Percentiles rank a stretch among this genome's conserved stretches.
Conservation (phyloP, 108 stramenopile genomes). For the Cyclotella atomus region DNA sequence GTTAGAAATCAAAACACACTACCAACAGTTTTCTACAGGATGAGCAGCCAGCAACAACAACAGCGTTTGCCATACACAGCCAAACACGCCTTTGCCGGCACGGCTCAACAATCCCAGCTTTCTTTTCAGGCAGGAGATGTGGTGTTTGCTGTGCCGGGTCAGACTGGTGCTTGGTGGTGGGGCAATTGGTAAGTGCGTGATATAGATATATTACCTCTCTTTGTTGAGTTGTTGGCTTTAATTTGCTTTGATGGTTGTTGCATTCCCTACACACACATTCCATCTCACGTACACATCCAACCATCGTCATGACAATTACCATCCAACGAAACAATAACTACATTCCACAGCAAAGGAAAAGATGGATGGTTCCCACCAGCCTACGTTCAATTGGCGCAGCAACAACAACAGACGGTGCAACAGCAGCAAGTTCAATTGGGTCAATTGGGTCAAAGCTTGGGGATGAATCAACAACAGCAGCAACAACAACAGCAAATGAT, state of each 20-base stretch:
- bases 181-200: constrained; percentile 41
- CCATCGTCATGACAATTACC: no score
- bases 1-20: no score
- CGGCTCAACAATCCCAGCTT: constrained; percentile 74
- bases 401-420: constrained; percentile 12
- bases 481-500: constrained; percentile 23
- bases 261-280: no score
- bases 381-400: constrained; percentile 61
- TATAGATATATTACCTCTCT: no score
- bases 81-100: constrained; percentile 84
- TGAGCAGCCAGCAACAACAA: background rate
- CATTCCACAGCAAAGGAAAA: constrained; percentile 50
- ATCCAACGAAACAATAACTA: no score
- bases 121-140: constrained; percentile 68
- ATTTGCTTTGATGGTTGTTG: no score
- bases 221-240: background rate
- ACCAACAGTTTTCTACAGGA: no score
- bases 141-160: constrained; percentile 63
- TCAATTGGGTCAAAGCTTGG: constrained; percentile 23
- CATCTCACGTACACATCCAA: no score
- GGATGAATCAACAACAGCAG: constrained; percentile 34
- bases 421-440: constrained; percentile 35
- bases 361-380: constrained; percentile 89
- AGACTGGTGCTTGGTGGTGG: constrained; percentile 91
- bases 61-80: constrained; percentile 54